Evolutionary conservation across 2,329 filamentous ascomycete genomes (phyloP), one percentile per base, ranked within the genome.

Genomic region (Pseudogymnoascus sp.): DNA sequence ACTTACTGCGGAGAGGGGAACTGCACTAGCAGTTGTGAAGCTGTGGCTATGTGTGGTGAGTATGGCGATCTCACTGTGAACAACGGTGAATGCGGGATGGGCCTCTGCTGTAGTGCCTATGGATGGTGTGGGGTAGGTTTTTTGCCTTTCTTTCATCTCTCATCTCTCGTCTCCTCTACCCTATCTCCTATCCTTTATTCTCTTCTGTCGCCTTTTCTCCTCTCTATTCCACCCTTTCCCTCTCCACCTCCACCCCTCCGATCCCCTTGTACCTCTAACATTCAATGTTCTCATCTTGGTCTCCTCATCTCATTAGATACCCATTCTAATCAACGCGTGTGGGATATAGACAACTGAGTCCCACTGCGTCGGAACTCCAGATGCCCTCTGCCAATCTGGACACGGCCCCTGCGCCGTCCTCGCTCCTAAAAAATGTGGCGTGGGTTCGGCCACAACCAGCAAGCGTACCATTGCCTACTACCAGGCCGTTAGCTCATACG

Each of bases 21-120:
- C 61, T 69, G 67, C 26, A 65, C 66, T 10, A 66, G 63, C 2
- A 68, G 68, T 21, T 69, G 69, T 39, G 65, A 72, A 41, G 70
- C 73, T 2, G 68, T 64, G 7, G 71, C 73, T 23, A 69, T 72
- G 66, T 75, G 73, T 61, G 73, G 73, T 63, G 23, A 68, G 39
- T 61, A 68, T 21, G 65, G 61, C 16, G 35, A 38, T 3, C 43
- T 49, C 43, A 61, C 3, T 63, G 63, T 21, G 69, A 65, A 3
- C 43, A 61, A 65, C 1, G 41, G 65, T 7, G 62, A 60, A n/a
- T 74, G 71, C 45, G 67, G 68, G 10, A 63, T 74, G 62, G 68
- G 72, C 33, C 58, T 73, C 11, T 73, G 72, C 61, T 73, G 72
- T 63, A 49, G 43, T 49, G 43, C 23, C 43, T 49, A 29, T 29